phyloP scores from a whole-genome alignment of 805 yeast species.

The Yarrowia porcina region DNA sequence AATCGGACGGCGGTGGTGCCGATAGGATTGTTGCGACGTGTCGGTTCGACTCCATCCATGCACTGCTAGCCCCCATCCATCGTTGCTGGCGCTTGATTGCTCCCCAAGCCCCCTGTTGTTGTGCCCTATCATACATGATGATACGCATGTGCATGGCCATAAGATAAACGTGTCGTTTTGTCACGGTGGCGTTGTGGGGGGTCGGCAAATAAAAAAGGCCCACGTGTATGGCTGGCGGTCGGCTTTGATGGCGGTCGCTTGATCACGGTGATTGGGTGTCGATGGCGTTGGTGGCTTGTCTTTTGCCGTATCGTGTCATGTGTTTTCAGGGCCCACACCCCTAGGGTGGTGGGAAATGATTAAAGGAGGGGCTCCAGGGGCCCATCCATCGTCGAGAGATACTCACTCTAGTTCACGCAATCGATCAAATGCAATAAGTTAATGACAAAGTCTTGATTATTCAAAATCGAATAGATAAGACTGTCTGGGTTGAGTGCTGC shows the following conservation, averaged over 20 bases:
- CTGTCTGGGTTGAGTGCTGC: conserved; percentile 26
- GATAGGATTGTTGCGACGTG: not conserved
- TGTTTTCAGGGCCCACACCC: not conserved
- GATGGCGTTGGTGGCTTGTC: conserved; percentile 3
- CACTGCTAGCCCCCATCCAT: not conserved
- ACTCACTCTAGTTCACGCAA: conserved; percentile 26
- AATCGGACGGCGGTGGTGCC: not conserved
- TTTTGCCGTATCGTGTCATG: conserved; percentile 3
- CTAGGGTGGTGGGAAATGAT: not conserved
- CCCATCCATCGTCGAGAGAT: conserved; percentile 22
- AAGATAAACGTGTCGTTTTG: conserved; percentile 25
- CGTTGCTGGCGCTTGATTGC: not conserved
- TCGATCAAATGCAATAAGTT: conserved; percentile 24
- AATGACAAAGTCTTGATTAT: conserved; percentile 22
- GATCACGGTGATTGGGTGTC: not conserved
- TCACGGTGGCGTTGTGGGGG: conserved; percentile 13
- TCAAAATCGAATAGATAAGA: conserved; percentile 24
- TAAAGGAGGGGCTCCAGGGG: not conserved
- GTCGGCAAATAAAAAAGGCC: not conserved
- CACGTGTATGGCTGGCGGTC: not conserved
- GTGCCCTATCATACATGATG: conserved; percentile 22
- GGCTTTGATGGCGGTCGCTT: not conserved
- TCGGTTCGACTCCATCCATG: not conserved
- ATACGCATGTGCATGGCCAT: conserved; percentile 16
- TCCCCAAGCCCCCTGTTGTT: not conserved